Base-by-base conservation (phyloP, 257 asterid genomes). In the Nicotiana noctiflora region DNA sequence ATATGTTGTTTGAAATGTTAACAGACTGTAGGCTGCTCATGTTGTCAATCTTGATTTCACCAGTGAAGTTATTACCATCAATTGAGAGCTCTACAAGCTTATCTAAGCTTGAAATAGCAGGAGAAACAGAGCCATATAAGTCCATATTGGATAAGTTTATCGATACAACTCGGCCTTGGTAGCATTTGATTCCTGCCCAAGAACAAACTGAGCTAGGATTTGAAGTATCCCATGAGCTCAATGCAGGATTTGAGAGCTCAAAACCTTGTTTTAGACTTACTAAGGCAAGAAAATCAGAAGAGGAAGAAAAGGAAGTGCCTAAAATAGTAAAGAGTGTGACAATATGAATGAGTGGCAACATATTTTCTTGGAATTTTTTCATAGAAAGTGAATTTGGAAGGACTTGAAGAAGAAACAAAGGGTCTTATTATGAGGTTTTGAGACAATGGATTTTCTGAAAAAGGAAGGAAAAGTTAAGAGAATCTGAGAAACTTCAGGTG, bases 31-130 rank as follows among this genome's bases (percentile, higher is more conserved):
- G 93, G 49, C 88, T 82, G 82, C 84, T 83, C 94, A 95, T 85
- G 8, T 87, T 86, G 60, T 89, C 94, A 64, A 95, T 85, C 84
- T 72, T 87, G 87, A 95, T 86, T 64, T 88, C 97, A 3, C 98
- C 99, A 1, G 99, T 95, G 96, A 95, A 93, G 91, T 95, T 95
- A 88, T 95, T 95, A 0, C 99, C 98, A 80, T 95, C 98, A 49
- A 95, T 85, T 61, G 84, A 86, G 23, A 95, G 97, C 86, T 95
- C 94, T 19, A 85, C 56, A 8, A 95, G 89, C 78, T 49, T 81
- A 65, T 92, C 92, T 3, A 95, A 93, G 53, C 85, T 83, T 25
- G 94, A 88, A 77, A 95, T 90, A 51, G 83, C 90, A 18, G 93
- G 88, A 1, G 96, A 90, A 84, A 95, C 87, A 15, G 92, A 84